Base-by-base conservation (phyloP, 2,329 filamentous ascomycete genomes). In the Chalaropsis thielavioides region DNA sequence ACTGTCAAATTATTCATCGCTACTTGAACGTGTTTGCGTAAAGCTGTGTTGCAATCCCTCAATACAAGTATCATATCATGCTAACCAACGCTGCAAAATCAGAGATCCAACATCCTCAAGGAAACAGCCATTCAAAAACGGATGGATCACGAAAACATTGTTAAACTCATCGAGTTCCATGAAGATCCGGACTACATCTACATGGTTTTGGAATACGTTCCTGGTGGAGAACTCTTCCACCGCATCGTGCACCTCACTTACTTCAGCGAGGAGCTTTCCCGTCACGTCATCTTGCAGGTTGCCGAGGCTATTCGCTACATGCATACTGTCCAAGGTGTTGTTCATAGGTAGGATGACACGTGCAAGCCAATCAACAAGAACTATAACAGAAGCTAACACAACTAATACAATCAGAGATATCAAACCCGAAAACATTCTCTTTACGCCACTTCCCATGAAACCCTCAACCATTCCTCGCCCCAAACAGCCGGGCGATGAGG, bases 111-210 rank as follows among this genome's bases (percentile, higher is more conserved):
- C 72, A 97, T 99, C 69, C 79, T 99, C 68, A 99, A 99, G 77
- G 94, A 99, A 76, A 94, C 99, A 15, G 90, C 96, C 72, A 99
- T 99, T 70, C 99, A 99, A 92, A 90, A 92, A 69, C 89, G 95
- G 72, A 81, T 99, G 60, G 91, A 97, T 69, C 94, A 99, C 70
- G 92, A 92, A 68, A 97, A 97, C 73, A 94, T 99, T 68, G 85
- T 96, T 75, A 92, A 90, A 73, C 83, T 99, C 66, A 82, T 97
- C 71, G 90, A 96, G 71, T 97, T 97, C 73, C 88, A 88, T 68
- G 94, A 99, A 75, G 95, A 92, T 0, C 83, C 83, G 66, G 91
- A 97, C 74, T 96, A 96, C 74, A 97, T 97, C 76, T 99, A 95
- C 77, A 96, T 99, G 70, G 86, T 99, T 54, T 84, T 99, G 49